Base-by-base conservation (phyloP, 495 filamentous ascomycete genomes). In the Talaromyces adpressus region DNA sequence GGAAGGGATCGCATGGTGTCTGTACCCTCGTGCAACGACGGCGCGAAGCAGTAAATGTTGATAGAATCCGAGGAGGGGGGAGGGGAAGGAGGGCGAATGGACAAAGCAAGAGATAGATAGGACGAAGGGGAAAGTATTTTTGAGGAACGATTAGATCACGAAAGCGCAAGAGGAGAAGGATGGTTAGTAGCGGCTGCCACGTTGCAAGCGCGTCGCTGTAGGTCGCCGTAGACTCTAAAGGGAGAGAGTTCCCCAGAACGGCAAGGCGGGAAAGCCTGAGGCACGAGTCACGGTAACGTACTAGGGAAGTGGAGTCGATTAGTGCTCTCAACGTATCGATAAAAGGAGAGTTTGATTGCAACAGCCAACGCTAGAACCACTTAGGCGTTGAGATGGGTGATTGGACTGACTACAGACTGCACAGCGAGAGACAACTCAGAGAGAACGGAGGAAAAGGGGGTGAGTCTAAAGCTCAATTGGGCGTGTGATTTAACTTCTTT, bases 1-100 rank as follows among this genome's bases (percentile, higher is more conserved):
- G 92, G 92, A 47, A 97, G 84, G 60, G 75, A 71, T 71, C 91
- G 77, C 90, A 91, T 92, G 68, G 72, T 71, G 75, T 62, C 54
- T 71, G 71, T 57, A 62, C 58, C 14, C 56, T 22, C 30, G 56
- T 23, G 27, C 16, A 20, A 58, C 27, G 56, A 58, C 18, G 16
- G 56, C 27, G 56, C 45, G 45, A 49, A 9, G 14, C 16, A 18
- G n/a, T 45, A 45, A 49, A 18, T 20, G n/a, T 49, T 18, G 5
- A 56, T 29, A n/a, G 27, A 56, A 27, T 22, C 53, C 29, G 32
- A 59, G 29, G 57, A 59, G 29, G 25, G 25, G 5, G 12, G 27
- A 27, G 7, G 45, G 41, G n/a, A 29, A 51, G 61, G 39, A 56
- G 23, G 54, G 59, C 51, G 41, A 58, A 61, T 34, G 29, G 54